These are phyloP conservation scores for Penicillium lagena DNA, from an alignment of 495 filamentous ascomycete genomes.

Conservation along the genomic window DNA sequence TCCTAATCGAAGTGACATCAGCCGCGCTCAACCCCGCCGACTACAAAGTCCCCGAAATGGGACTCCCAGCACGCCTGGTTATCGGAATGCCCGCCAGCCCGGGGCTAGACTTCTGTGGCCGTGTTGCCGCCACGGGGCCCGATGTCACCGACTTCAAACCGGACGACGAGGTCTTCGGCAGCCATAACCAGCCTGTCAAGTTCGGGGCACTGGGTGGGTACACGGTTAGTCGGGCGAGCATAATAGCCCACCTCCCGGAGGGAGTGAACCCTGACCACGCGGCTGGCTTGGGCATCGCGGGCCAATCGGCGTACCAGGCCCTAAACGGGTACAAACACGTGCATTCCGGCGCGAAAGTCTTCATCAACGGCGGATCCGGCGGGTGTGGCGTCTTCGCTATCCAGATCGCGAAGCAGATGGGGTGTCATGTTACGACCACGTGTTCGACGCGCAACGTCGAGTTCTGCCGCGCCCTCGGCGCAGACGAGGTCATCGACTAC, in stretches of 20 bases:
- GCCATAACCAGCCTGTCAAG: conserved; percentile 23
- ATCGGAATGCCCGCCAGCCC: conserved; percentile 48
- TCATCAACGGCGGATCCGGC: conserved; percentile 64
- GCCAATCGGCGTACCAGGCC: conserved; percentile 52
- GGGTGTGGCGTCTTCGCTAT: conserved; percentile 57
- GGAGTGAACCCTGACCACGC: conserved; percentile 45
- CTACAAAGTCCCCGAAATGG: conserved; percentile 59
- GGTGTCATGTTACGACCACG: conserved; percentile 54
- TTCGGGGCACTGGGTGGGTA: conserved; percentile 54
- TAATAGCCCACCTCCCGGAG: conserved; percentile 35
- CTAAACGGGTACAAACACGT: conserved; percentile 46
- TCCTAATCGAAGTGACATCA: conserved; percentile 52
- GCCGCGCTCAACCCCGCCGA: conserved; percentile 62
- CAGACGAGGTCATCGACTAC: conserved; percentile 67
- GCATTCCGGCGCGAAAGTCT: conserved; percentile 45
- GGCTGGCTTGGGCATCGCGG: conserved; percentile 49
- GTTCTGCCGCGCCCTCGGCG: conserved; percentile 52
- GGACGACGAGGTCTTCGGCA: conserved; percentile 55
- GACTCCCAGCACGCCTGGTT: conserved; percentile 29
- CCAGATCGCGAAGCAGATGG: conserved; percentile 60
- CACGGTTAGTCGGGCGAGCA: conserved; percentile 16
- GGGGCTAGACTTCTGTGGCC: conserved; percentile 59
- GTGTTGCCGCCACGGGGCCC: conserved; percentile 40
- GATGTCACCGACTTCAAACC: conserved; percentile 25
- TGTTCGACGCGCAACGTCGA: conserved; percentile 55